phyloP scores from a whole-genome alignment of 306 rosid genomes.

The Datisca glomerata region DNA sequence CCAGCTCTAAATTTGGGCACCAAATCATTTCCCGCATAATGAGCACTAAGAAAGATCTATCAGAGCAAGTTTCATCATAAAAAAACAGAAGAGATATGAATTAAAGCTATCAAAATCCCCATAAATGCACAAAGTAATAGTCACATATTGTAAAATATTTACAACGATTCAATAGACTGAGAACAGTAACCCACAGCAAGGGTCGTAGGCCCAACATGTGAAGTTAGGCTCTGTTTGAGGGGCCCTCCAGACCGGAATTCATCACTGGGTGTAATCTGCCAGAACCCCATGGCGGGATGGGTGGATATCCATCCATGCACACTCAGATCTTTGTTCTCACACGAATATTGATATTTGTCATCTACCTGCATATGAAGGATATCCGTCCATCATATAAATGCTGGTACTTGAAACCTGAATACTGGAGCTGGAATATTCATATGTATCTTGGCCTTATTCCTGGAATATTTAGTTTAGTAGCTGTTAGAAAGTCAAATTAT shows the following conservation, averaged over 20 bases:
- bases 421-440: too few species aligned
- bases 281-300: slow-evolving; percentile 57
- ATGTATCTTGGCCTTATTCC: too few species aligned
- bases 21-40: slow-evolving; percentile 43
- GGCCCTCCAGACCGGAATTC: slow-evolving; percentile 97
- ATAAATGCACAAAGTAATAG: too few species aligned
- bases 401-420: too few species aligned
- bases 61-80: slow-evolving; percentile 10
- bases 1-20: slow-evolving; percentile 33
- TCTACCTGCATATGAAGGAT: slow-evolving; percentile 29
- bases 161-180: not conserved
- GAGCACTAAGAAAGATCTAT: slow-evolving; percentile 50
- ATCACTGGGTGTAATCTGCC: slow-evolving; percentile 75
- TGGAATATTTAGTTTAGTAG: too few species aligned
- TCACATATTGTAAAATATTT: not conserved
- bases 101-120: too few species aligned
- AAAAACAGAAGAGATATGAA: slow-evolving; percentile 9
- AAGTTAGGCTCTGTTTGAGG: slow-evolving; percentile 69
- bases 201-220: slow-evolving; percentile 95
- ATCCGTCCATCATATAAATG: too few species aligned
- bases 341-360: slow-evolving; percentile 86
- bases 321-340: slow-evolving; percentile 57
- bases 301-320: slow-evolving; percentile 86
- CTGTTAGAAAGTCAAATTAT: too few species aligned
- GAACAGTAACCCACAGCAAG: slow-evolving; percentile 57